Evolutionary conservation across 2,329 filamentous ascomycete genomes (phyloP).

Genomic region (Fusarium cyanostomum): DNA sequence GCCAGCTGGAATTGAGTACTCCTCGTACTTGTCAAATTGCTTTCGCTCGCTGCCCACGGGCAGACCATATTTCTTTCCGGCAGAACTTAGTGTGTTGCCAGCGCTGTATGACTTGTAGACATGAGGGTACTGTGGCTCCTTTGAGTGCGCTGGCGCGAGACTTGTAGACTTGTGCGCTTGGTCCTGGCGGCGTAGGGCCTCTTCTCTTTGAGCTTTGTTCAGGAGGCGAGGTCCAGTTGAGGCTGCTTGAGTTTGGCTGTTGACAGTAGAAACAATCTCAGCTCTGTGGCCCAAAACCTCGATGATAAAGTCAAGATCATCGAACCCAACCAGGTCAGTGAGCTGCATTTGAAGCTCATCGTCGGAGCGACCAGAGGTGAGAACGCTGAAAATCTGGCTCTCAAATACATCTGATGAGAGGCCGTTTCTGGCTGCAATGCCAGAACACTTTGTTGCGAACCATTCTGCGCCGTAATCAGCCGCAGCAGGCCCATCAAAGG

Average conservation of each 20-base stretch:
- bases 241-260: conserved; percentile 49
- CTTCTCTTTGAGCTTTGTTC: conserved; percentile 80
- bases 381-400: conserved; percentile 78
- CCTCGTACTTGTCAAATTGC: conserved; percentile 83
- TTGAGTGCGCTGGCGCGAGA: conserved; percentile 75
- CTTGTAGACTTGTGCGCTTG: conserved; percentile 81
- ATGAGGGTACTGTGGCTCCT: conserved; percentile 86
- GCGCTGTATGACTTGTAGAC: conserved; percentile 87
- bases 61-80: conserved; percentile 84
- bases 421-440: conserved; percentile 72
- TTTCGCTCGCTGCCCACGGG: conserved; percentile 77
- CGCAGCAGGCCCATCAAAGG: conserved; percentile 39
- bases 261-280: conserved; percentile 66
- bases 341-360: conserved; percentile 92
- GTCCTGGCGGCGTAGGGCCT: conserved; percentile 78
- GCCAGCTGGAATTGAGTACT: conserved; percentile 85
- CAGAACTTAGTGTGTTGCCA: conserved; percentile 83
- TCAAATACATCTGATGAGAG: conserved; percentile 76
- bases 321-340: conserved; percentile 90
- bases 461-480: conserved; percentile 69
- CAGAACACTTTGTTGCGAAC: conserved; percentile 74
- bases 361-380: conserved; percentile 74
- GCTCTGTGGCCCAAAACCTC: conserved; percentile 83
- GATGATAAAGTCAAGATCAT: conserved; percentile 91
- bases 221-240: conserved; percentile 64